Evolutionary conservation across 352 stramenopile species (phyloP).

Genomic region (Pythium myriotylum): DNA sequence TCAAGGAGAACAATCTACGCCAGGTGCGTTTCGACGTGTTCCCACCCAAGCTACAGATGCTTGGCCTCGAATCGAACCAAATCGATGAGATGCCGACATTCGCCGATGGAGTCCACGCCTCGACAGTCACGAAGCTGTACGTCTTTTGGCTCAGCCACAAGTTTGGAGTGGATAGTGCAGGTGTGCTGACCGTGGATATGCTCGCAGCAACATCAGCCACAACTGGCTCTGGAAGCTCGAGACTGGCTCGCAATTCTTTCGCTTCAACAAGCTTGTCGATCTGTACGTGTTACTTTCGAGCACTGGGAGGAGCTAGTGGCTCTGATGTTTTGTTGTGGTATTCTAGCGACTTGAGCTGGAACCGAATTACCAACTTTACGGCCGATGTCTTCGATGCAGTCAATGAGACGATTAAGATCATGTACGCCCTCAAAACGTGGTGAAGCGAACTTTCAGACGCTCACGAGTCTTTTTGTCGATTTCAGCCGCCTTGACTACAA

Average conservation of each 20-base stretch:
- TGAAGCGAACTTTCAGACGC: too few relatives aligned
- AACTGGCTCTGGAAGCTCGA: conserved; percentile 66
- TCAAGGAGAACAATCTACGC: conserved; percentile 57
- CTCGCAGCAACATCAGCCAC: conserved; percentile 56
- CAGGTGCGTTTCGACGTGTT: conserved; percentile 42
- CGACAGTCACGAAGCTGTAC: conserved; percentile 49
- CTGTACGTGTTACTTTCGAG: conserved; percentile 38
- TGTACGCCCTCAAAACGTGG: conserved; percentile 37
- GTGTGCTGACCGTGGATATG: neutral
- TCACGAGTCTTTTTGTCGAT: too few relatives aligned
- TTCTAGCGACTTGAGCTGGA: conserved; percentile 57
- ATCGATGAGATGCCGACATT: conserved; percentile 62
- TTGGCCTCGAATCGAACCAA: conserved; percentile 59
- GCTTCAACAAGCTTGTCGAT: conserved; percentile 41
- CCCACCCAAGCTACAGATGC: conserved; percentile 38
- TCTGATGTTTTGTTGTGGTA: neutral
- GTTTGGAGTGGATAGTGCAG: neutral
- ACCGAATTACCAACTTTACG: conserved; percentile 64
- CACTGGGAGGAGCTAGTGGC: neutral
- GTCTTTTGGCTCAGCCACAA: conserved; percentile 21
- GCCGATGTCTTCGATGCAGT: conserved; percentile 47
- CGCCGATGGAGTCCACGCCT: conserved; percentile 29
- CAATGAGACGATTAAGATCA: conserved; percentile 44
- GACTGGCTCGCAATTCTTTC: conserved; percentile 47
- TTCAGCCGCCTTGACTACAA: conserved; percentile 63